Evolutionary conservation across 2,329 filamentous ascomycete genomes (phyloP).

Genomic region (Diaporthe humulicola): DNA sequence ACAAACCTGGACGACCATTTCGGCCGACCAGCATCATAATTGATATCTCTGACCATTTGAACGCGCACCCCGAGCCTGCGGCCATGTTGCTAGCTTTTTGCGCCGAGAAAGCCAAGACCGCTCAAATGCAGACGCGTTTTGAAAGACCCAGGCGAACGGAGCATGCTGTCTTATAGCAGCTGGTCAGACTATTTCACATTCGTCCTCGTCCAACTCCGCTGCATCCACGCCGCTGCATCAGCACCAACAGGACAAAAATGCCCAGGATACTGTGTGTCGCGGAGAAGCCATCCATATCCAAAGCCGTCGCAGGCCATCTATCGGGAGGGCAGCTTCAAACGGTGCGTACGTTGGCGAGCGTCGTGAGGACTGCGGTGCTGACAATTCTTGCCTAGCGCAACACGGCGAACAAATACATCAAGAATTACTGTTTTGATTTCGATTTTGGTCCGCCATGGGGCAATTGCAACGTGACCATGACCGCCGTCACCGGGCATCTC

Average conservation of each 20-base stretch:
- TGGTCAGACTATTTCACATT: neutral
- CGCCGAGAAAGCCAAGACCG: slow-evolving; percentile 23
- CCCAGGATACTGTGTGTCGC: slow-evolving; percentile 70
- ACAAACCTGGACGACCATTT: neutral
- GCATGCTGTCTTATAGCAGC: slow-evolving; percentile 30
- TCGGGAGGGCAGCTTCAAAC: slow-evolving; percentile 80
- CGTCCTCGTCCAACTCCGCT: neutral
- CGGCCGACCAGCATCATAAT: neutral
- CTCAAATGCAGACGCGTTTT: slow-evolving; percentile 34
- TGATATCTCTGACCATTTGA: neutral
- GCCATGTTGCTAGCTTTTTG: slow-evolving; percentile 32
- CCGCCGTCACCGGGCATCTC: slow-evolving; percentile 90
- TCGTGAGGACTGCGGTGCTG: neutral
- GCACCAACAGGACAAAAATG: slow-evolving; percentile 49
- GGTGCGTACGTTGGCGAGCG: slow-evolving; percentile 64
- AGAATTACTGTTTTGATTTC: slow-evolving; percentile 94
- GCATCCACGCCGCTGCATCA: slow-evolving; percentile 18
- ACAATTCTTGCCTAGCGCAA: slow-evolving; percentile 65
- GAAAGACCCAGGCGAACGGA: neutral
- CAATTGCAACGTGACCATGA: slow-evolving; percentile 89
- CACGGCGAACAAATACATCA: slow-evolving; percentile 83
- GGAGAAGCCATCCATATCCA: slow-evolving; percentile 91
- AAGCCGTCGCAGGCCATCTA: slow-evolving; percentile 91
- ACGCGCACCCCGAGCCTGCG: slow-evolving; percentile 28
- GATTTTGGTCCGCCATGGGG: slow-evolving; percentile 88